Evolutionary conservation across 768 basidiomycete species (phyloP).

Genomic region (Trametes elegans): DNA sequence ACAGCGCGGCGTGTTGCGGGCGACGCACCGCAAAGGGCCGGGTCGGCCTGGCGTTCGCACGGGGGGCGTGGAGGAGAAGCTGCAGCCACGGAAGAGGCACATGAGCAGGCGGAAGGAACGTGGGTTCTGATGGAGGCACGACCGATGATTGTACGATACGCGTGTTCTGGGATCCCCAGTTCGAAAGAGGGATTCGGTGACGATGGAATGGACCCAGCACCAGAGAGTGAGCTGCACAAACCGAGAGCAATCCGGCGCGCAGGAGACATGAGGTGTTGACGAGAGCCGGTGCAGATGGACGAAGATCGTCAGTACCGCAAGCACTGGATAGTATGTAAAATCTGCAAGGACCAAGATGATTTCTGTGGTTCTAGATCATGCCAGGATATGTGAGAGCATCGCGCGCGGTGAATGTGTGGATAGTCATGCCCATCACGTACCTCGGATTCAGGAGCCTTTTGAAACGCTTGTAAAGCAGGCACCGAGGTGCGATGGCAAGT

Average conservation of each 20-base stretch:
- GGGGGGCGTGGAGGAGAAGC: constrained; percentile 17
- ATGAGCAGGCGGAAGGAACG: constrained; percentile 9
- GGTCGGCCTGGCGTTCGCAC: background rate
- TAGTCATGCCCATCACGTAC: too few relatives aligned
- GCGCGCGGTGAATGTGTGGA: too few relatives aligned
- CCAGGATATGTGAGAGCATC: too few relatives aligned
- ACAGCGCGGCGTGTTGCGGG: background rate
- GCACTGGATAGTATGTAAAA: too few relatives aligned
- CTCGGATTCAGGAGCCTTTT: too few relatives aligned
- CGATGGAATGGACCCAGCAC: background rate
- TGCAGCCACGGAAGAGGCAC: constrained; percentile 9
- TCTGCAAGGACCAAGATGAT: too few relatives aligned
- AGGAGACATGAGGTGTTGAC: background rate
- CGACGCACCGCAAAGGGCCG: background rate
- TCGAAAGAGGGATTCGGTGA: constrained; percentile 1
- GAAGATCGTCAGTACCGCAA: too few relatives aligned
- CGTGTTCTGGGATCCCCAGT: background rate
- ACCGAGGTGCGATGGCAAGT: too few relatives aligned
- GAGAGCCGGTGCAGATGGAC: too few relatives aligned
- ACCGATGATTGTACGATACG: constrained; percentile 5
- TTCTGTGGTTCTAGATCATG: too few relatives aligned
- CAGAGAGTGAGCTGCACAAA: background rate
- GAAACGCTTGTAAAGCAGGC: too few relatives aligned
- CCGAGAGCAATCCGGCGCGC: background rate
- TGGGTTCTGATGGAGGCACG: constrained; percentile 16